These are phyloP conservation scores for Xylaria flabelliformis DNA, from an alignment of 495 filamentous ascomycete genomes.

Conservation along the genomic window DNA sequence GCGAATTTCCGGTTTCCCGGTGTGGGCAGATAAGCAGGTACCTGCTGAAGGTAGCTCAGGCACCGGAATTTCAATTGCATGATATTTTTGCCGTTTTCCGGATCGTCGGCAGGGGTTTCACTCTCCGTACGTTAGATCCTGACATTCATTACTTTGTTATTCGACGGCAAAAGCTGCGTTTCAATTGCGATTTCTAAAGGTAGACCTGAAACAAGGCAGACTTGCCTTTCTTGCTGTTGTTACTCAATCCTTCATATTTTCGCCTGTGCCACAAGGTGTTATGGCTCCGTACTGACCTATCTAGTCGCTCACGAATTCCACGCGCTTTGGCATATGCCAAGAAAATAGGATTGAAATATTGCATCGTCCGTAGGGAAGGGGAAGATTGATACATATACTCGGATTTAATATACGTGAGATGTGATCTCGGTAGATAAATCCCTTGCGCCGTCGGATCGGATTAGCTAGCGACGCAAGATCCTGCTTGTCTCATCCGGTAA, in stretches of 20 bases:
- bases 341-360: slow-evolving; percentile 1
- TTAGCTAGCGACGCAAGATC: slow-evolving; percentile 3
- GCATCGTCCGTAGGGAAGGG: background rate
- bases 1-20: slow-evolving; percentile 10
- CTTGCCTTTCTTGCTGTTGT: background rate
- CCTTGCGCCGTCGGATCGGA: background rate
- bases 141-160: background rate
- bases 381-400: background rate
- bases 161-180: slow-evolving; percentile 15
- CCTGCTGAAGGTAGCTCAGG: background rate
- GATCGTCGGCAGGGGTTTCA: slow-evolving; percentile 9
- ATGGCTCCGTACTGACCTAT: background rate
- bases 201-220: slow-evolving; percentile 21
- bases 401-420: background rate
- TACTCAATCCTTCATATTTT: background rate
- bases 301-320: background rate
- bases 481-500: background rate
- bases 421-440: slow-evolving; percentile 6
- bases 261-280: background rate
- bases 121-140: slow-evolving; percentile 1
- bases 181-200: slow-evolving; percentile 3
- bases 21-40: background rate
- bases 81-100: slow-evolving; percentile 6
- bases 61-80: slow-evolving; percentile 2
- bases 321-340: background rate